phyloP scores from a whole-genome alignment of 805 yeast genomes.

The Candida cerambycidarum region DNA sequence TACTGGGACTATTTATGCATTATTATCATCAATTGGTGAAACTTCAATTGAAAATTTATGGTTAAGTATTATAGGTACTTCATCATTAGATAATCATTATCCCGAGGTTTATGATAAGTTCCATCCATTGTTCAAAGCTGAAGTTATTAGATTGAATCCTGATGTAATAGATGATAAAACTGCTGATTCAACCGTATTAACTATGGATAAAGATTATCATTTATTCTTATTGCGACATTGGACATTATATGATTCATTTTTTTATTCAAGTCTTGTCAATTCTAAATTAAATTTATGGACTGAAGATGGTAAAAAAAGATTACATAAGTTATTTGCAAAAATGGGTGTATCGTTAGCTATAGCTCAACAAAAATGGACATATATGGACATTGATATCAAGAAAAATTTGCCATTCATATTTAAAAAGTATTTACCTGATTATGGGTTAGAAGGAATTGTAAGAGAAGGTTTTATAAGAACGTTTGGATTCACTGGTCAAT shows the following conservation, averaged over 20 bases:
- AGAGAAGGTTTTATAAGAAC: conserved; percentile 85
- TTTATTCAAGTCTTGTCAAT: conserved; percentile 87
- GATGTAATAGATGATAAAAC: conserved; percentile 34
- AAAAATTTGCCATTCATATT: conserved; percentile 69
- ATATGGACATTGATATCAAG: conserved; percentile 79
- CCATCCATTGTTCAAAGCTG: conserved; percentile 76
- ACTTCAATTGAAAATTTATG: conserved; percentile 70
- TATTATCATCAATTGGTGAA: conserved; percentile 80
- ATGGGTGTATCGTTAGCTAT: conserved; percentile 91
- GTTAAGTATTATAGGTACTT: conserved; percentile 86
- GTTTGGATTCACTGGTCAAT: conserved; percentile 82
- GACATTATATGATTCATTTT: conserved; percentile 87
- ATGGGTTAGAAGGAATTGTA: conserved; percentile 79
- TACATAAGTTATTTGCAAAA: conserved; percentile 89
- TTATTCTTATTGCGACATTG: conserved; percentile 87
- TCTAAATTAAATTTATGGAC: conserved; percentile 87
- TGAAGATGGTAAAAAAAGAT: conserved; percentile 81
- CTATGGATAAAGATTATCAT: conserved; percentile 80
- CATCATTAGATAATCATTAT: conserved; percentile 70
- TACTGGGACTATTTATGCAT: conserved; percentile 76
- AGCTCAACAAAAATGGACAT: conserved; percentile 92
- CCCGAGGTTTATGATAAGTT: conserved; percentile 73
- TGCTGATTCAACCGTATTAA: conserved; percentile 47
- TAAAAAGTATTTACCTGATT: conserved; percentile 64
- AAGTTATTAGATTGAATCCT: conserved; percentile 67